These are phyloP conservation scores for Dictyostelium citrinum DNA, from an alignment of 78 protist genomes.

Conservation along the genomic window DNA sequence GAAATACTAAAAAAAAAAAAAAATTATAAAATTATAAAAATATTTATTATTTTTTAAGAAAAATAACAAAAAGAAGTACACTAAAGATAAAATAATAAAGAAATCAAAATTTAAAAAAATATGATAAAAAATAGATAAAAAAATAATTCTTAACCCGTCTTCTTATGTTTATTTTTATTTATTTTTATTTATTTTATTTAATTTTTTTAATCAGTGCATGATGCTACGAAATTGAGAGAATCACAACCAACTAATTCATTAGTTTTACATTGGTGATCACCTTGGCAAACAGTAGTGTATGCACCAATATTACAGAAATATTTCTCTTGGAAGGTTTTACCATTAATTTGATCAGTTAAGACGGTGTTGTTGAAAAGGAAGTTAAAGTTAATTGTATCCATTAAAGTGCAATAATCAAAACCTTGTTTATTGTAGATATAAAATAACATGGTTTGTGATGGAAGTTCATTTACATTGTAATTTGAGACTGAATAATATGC, in stretches of 20 bases:
- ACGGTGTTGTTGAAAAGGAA: neutral
- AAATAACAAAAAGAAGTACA: no score
- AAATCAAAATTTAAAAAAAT: no score
- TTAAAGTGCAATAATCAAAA: neutral
- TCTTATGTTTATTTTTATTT: neutral
- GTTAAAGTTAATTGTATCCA: neutral
- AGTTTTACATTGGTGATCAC: neutral
- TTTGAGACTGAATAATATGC: neutral
- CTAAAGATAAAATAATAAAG: no score
- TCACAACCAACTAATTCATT: neutral
- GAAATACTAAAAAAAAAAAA: no score
- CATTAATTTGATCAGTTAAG: neutral
- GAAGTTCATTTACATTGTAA: neutral
- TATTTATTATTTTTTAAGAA: no score
- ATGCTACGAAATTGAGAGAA: neutral
- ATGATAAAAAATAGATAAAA: no score
- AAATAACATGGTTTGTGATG: neutral
- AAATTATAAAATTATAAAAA: no score
- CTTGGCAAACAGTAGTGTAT: neutral
- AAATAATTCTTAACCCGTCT: no score
- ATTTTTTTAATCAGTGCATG: neutral
- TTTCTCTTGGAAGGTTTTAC: neutral
- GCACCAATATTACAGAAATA: neutral
- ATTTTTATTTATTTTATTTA: neutral
- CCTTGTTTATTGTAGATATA: neutral